Evolutionary conservation across 2,329 filamentous ascomycete genomes (phyloP).

Genomic region (Ceratocystis ficicola): DNA sequence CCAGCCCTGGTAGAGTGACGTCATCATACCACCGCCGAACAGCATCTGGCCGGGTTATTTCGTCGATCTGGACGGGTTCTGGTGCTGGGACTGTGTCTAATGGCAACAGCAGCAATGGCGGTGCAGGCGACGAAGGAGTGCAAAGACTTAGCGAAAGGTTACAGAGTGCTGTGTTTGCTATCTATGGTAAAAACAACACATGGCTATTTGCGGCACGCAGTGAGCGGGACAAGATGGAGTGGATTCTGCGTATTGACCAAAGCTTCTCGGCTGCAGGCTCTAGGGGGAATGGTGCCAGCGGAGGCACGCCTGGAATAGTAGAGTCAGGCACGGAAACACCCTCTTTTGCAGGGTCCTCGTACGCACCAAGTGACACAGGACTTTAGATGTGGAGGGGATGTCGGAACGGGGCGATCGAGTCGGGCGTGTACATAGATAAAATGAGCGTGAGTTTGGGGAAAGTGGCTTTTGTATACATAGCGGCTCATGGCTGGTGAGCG

Average conservation of each 20-base stretch:
- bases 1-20: background rate
- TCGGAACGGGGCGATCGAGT: background rate
- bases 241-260: slow-evolving; percentile 92
- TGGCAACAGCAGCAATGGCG: slow-evolving; percentile 18
- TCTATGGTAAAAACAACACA: slow-evolving; percentile 89
- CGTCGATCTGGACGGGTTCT: slow-evolving; percentile 43
- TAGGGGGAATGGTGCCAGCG: background rate
- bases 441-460: background rate
- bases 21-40: slow-evolving; percentile 38
- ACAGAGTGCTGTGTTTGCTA: slow-evolving; percentile 71
- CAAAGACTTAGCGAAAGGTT: slow-evolving; percentile 45
- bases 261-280: slow-evolving; percentile 40
- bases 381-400: background rate
- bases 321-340: background rate
- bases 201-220: slow-evolving; percentile 86
- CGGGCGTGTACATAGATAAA: background rate
- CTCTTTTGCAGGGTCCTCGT: slow-evolving; percentile 11
- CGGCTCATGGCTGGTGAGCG: too few species aligned
- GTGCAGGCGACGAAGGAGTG: slow-evolving; percentile 32
- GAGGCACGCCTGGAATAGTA: background rate
- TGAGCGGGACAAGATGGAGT: slow-evolving; percentile 88
- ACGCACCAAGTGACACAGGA: slow-evolving; percentile 13
- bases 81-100: slow-evolving; percentile 29
- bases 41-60: slow-evolving; percentile 41
- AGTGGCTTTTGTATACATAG: too few species aligned